Base-by-base conservation (phyloP, 306 rosid species). In the Erythrophleum fordii region DNA sequence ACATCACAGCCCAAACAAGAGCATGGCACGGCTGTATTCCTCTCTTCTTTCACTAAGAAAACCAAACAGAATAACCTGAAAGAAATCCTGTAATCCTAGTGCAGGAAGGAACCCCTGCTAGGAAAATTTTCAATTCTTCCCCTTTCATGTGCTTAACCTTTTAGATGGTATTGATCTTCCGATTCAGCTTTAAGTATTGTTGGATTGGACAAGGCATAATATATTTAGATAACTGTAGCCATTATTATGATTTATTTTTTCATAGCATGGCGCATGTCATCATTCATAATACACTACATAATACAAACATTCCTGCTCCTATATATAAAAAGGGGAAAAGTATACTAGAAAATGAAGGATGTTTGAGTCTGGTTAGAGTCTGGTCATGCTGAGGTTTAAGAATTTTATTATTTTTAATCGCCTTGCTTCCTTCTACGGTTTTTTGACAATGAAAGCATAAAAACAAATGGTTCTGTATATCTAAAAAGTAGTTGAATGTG, bases 401-500 rank as follows among this genome's bases (percentile, higher is more conserved):
- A 34, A 28, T 14, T 17, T 18, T 26, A 25, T 8, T 16, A 37
- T 10, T 44, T 46, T 22, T 10, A 11, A 28, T 11, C 9, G 48
- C 28, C 44, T 7, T 11, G n/a, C 59, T 22, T 20, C 29, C 18
- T 2, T n/a, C 8, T 2, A 35, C 14, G 7, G 0, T 41, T 28
- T 31, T 46, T 6, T 23, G 4, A 55, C 8, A 45, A 20, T 39
- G 8, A 42, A 42, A 68, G 53, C 53, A 62, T 34, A 16, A 52
- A 60, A 42, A 51, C 31, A 41, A 23, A 46, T 22, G 61, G 8
- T 61, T 18, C 16, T 22, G 42, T 78, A 35, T 71, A 83, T 70
- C 52, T 71, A 42, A 58, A n/a, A 69, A 70, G 68, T 84, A 70
- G 52, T 52, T 86, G 70, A 55, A 52, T 68, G 77, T 85, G 73